A percentile compares a stretch with the other conserved stretches of the same genome.
phyloP scores from a whole-genome alignment of 805 yeast species.

The Teunomyces cretensis region DNA sequence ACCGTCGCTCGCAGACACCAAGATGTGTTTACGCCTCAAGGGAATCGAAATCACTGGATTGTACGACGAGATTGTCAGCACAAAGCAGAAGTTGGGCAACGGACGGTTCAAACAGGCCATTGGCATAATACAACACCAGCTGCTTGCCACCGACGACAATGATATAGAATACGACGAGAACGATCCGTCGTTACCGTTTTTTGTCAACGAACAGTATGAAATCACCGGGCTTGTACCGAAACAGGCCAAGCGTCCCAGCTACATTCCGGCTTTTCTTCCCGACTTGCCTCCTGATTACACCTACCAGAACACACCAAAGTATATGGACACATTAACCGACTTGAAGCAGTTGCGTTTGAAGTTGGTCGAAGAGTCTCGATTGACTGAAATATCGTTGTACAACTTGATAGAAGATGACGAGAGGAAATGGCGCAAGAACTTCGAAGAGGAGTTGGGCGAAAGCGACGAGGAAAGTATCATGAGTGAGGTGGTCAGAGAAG shows the following conservation, averaged over 20 bases:
- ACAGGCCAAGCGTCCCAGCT: slow-evolving; percentile 37
- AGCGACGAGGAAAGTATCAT: slow-evolving; percentile 7
- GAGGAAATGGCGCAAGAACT: slow-evolving; percentile 23
- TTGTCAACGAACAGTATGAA: slow-evolving; percentile 51
- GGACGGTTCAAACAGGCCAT: background rate
- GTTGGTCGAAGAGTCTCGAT: slow-evolving; percentile 75
- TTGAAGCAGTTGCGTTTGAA: slow-evolving; percentile 69
- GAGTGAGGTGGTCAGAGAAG: background rate
- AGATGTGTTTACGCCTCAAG: slow-evolving; percentile 44
- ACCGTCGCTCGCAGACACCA: slow-evolving; percentile 55
- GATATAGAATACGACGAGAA: slow-evolving; percentile 11
- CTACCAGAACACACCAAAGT: slow-evolving; percentile 73
- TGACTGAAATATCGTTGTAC: slow-evolving; percentile 77
- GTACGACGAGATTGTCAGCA: slow-evolving; percentile 27
- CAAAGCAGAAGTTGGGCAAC: background rate
- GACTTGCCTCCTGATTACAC: slow-evolving; percentile 93
- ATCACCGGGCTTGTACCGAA: slow-evolving; percentile 57
- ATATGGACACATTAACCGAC: slow-evolving; percentile 59
- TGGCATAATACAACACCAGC: background rate
- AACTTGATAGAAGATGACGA: slow-evolving; percentile 48
- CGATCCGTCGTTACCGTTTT: slow-evolving; percentile 34
- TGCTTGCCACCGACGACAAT: slow-evolving; percentile 18
- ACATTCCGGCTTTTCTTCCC: slow-evolving; percentile 79
- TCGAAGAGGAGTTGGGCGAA: slow-evolving; percentile 26
- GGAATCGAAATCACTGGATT: slow-evolving; percentile 41